Base-by-base conservation (phyloP, 2,329 filamentous ascomycete species). In the Neopestalotiopsis rosae region DNA sequence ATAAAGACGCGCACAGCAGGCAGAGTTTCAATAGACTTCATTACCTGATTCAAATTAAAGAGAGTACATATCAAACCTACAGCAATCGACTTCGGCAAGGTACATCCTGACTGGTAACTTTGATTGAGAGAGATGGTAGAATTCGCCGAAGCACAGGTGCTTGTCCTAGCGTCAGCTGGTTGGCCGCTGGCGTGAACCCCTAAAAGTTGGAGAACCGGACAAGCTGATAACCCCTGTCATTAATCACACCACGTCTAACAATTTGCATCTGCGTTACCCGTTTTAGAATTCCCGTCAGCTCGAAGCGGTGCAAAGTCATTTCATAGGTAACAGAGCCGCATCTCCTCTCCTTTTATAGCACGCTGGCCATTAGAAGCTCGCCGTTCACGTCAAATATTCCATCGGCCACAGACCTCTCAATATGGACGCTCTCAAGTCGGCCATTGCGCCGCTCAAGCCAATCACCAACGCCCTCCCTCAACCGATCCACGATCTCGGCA, bases 391-490 rank as follows among this genome's bases (percentile, higher is more conserved):
- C 13, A 6, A 28, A 38, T 65, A 32, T 24, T 6, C 1, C 38
- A 32, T 56, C 57, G 13, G 42, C 30, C 17, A 68, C 40, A 42
- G 42, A 30, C 45, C 52, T 30, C 67, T 71, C 70, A 79, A 69
- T 69, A 92, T 92, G 90, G 90, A 92, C 76, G 77, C 85, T 72
- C 78, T 92, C 69, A 88, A 88, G 76, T 85, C 85, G 65, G 83
- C 84, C 72, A 85, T 94, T 76, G 87, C 88, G 76, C 92, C 92
- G 28, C 72, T 82, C 56, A 85, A 84, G 75, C 92, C 92, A 69
- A 86, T 95, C 77, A 93, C 92, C 65, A 87, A 90, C 76, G 90
- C 88, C 77, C 89, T 96, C 65, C 95, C 94, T 24, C 83, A 84
- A 42, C 93, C 93, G 14, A 87, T 97, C 78, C 89, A 88, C 81